phyloP scores from a whole-genome alignment of 305 asterid species.

The Fraxinus dipetala region DNA sequence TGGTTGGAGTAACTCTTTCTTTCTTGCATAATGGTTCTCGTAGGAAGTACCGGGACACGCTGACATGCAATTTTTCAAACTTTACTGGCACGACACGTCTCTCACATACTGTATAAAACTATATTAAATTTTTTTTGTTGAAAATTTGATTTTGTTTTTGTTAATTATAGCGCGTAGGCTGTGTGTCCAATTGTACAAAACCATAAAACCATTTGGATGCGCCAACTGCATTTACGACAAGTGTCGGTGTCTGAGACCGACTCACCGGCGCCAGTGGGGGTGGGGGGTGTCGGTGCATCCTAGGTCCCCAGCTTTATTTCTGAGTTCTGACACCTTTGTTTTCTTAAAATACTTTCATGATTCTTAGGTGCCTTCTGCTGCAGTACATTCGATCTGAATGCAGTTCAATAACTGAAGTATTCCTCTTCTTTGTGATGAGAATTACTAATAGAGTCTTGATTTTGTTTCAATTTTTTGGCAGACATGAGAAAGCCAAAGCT shows the following conservation, averaged over 20 bases:
- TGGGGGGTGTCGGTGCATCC: neutral
- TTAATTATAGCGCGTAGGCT: neutral
- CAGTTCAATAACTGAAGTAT: neutral
- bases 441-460: constrained; percentile 6
- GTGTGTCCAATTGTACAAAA: neutral
- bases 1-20: neutral
- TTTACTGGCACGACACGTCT: neutral
- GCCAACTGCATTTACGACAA: neutral
- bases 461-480: constrained; percentile 33
- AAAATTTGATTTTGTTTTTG: neutral
- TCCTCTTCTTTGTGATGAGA: constrained; percentile 17
- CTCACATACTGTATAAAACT: neutral
- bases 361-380: neutral
- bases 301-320: neutral
- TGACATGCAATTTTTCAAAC: neutral
- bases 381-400: neutral
- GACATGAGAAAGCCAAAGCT: constrained; percentile 83
- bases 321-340: neutral
- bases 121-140: neutral
- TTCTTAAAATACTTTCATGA: neutral
- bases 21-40: neutral
- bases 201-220: neutral
- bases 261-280: neutral
- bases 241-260: neutral
- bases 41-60: neutral